Conservation (phyloP, 176 grass and related monocot genomes). For the Oryza coarctata region DNA sequence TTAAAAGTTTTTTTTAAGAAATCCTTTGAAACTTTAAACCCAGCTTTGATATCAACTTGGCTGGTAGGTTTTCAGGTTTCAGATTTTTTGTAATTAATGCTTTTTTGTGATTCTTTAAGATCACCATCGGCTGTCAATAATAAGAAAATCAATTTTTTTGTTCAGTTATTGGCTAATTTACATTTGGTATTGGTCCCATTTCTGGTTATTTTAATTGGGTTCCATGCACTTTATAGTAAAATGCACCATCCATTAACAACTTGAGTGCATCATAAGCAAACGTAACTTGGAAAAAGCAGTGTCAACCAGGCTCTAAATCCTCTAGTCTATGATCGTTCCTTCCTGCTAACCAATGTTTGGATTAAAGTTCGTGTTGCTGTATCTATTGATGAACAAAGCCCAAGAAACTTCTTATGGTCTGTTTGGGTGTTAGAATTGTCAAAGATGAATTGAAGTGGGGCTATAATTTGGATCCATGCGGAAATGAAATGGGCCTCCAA, state of each 20-base stretch:
- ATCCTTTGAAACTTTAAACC: neutral
- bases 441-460: too few relatives aligned
- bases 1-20: neutral
- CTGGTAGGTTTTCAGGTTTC: constrained; percentile 9
- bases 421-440: too few relatives aligned
- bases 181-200: neutral
- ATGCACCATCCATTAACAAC: neutral
- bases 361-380: too few relatives aligned
- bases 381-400: too few relatives aligned
- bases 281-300: too few relatives aligned
- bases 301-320: too few relatives aligned
- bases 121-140: neutral
- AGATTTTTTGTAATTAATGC: neutral
- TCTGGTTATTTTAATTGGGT: neutral
- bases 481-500: too few relatives aligned
- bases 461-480: too few relatives aligned
- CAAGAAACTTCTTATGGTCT: too few relatives aligned
- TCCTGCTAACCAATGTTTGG: too few relatives aligned
- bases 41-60: neutral
- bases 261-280: too few relatives aligned
- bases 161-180: neutral
- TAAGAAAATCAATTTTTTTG: neutral
- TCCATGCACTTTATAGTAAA: neutral
- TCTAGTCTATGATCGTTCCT: too few relatives aligned
- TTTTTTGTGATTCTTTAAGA: neutral